Evolutionary conservation across 1,139 yeast species (phyloP), one percentile per base, ranked within the genome.

Genomic region (Candida sp.): DNA sequence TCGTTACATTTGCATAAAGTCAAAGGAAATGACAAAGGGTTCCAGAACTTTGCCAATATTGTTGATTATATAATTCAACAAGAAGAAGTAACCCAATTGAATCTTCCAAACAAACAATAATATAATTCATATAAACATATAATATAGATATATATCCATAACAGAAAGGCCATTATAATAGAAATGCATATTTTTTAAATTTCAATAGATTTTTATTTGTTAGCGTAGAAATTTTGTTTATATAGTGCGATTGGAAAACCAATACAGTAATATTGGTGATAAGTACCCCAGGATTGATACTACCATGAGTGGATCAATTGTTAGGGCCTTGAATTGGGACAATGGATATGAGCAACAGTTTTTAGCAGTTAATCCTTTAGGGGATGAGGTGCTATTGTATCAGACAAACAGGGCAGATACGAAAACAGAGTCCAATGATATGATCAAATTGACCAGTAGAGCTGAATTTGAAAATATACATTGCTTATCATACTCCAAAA

Each of bases 391-490:
- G 2, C 60, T 79, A 1, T 61, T 84, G 2, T 82, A 84, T 58
- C 80, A 79, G 49, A 79, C 88, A 2, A 63, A 70, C 45, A 73
- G 66, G 49, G 66, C 67, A 33, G 69, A 68, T 40, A 67, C 70
- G 3, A 60, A 60, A 6, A 45, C 56, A 0, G 74, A 67, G 42
- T 53, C 70, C 21, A 63, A 64, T 46, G 70, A 67, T 9, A 69
- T 84, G 22, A 53, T 66, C 19, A 82, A 79, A 50, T 51, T 80
- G 22, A 64, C 65, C 43, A 78, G 81, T 21, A 69, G 83, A 41
- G 70, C 78, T 30, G 93, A 90, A 8, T 83, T 87, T 55, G 88
- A 83, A 42, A 79, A 79, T 46, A 81, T 89, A 41, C 87, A 84
- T 49, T 84, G 93, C 57, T 68, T 84, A 43, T 82, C 87, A 33